phyloP scores from a whole-genome alignment of 306 rosid genomes.

The Acmispon strigosus region DNA sequence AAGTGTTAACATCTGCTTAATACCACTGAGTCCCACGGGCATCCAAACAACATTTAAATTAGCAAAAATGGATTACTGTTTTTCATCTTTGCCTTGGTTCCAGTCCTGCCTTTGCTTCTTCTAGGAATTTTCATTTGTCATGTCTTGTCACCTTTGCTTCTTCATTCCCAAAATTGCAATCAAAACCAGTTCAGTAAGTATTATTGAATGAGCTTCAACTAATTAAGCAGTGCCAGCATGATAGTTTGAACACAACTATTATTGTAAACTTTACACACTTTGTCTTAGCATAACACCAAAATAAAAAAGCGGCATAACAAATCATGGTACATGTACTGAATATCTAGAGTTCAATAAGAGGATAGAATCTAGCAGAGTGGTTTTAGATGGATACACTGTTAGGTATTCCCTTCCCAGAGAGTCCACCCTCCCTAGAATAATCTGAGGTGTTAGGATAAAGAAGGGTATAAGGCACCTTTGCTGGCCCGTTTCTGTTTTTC shows the following conservation, averaged over 20 bases:
- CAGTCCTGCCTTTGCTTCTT: background rate
- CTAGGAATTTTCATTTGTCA: background rate
- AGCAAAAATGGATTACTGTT: background rate
- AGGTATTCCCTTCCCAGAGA: conserved; percentile 93
- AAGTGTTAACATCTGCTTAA: no score
- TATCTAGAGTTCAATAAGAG: background rate
- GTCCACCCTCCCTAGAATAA: conserved; percentile 56
- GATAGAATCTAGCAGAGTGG: background rate
- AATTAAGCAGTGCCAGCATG: background rate
- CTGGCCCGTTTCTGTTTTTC: conserved; percentile 79
- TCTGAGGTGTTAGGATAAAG: conserved; percentile 80
- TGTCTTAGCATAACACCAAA: background rate
- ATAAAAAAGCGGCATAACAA: background rate
- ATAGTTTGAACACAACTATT: background rate
- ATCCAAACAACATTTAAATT: no score
- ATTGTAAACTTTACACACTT: background rate
- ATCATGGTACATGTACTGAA: background rate
- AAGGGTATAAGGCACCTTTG: conserved; percentile 67
- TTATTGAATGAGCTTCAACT: background rate
- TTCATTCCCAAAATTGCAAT: background rate
- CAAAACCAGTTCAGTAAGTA: background rate
- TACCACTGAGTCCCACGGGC: no score
- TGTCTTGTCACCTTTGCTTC: background rate
- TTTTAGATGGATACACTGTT: conserved; percentile 71
- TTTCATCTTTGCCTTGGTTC: background rate